Evolutionary conservation across 2,329 filamentous ascomycete species (phyloP), one percentile per base, ranked within the genome.

Genomic region (Neoscytalidium dimidiatum): DNA sequence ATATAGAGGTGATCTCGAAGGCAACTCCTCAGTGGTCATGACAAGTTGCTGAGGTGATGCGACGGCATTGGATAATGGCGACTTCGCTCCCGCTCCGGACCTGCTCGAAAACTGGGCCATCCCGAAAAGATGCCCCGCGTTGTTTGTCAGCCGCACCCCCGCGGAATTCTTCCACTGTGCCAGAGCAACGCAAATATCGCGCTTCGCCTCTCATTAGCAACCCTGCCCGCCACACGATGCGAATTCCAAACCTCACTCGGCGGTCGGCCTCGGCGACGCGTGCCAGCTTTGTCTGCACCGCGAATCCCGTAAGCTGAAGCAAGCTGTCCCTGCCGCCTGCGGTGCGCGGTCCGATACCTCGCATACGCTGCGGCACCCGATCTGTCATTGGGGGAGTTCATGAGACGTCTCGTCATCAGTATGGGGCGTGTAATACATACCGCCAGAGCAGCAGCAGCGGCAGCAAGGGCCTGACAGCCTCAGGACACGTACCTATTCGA

Each of bases 81-180:
- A 31, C 26, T 60, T 48, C 56, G 11, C 41, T 17, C 23, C 23
- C 17, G 46, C 38, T 41, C 44, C n/a, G n/a, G n/a, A n/a, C n/a
- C n/a, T n/a, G n/a, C n/a, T n/a, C n/a, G n/a, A n/a, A n/a, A n/a
- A n/a, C n/a, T n/a, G n/a, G n/a, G n/a, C n/a, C n/a, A n/a, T n/a
- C n/a, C n/a, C n/a, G n/a, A n/a, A n/a, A n/a, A n/a, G n/a, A n/a
- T n/a, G 43, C 19, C 19, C 7, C n/a, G 43, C 43, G 21, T 7
- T 3, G 21, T 60, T 60, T 60, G 56, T 60, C 56, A 60, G 56
- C 56, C 56, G 56, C 38, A 44, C 5, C 23, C 43, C 17, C 38
- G 56, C 56, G 56, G 56, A 60, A 60, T 46, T 60, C 56, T 60
- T 60, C 41, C 56, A 44, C 35, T 8, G 14, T 35, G 13, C n/a